phyloP scores from a whole-genome alignment of 2,329 filamentous ascomycete species.

The Talaromyces albobiverticillius region DNA sequence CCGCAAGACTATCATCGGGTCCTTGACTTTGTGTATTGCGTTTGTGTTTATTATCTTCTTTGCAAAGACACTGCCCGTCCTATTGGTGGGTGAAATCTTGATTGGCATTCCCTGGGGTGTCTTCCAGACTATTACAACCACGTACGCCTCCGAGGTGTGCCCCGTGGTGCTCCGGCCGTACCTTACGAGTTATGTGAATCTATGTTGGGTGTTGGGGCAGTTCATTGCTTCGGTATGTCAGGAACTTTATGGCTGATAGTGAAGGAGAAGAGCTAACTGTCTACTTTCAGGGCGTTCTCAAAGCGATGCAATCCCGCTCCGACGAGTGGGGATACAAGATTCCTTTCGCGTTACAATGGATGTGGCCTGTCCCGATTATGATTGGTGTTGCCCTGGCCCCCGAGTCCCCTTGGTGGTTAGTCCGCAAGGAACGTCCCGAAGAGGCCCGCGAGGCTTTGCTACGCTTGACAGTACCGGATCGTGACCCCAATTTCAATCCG shows the following conservation, averaged over 20 bases:
- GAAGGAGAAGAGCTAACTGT: no score
- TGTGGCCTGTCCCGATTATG: constrained; percentile 29
- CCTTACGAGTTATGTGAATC: constrained; percentile 36
- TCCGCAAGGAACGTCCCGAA: constrained; percentile 31
- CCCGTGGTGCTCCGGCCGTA: constrained; percentile 33
- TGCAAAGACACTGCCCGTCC: constrained; percentile 30
- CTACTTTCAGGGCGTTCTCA: not conserved
- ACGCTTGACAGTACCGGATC: constrained; percentile 36
- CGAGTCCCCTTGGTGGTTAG: constrained; percentile 38
- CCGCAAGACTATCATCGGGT: constrained; percentile 25
- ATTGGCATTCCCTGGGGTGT: constrained; percentile 40
- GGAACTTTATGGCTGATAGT: constrained; percentile 35
- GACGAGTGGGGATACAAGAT: constrained; percentile 21
- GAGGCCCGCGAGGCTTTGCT: constrained; percentile 32
- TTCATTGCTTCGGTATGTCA: constrained; percentile 33
- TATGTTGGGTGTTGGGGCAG: constrained; percentile 43
- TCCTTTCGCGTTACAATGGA: constrained; percentile 34
- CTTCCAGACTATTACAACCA: constrained; percentile 32
- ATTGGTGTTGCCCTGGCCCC: constrained; percentile 26
- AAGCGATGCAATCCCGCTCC: not conserved
- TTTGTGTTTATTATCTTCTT: constrained; percentile 29
- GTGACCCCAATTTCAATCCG: constrained; percentile 35
- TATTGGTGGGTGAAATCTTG: constrained; percentile 37
- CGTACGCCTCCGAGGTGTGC: constrained; percentile 39
- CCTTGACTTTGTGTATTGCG: constrained; percentile 22